phyloP scores from a whole-genome alignment of 2,329 filamentous ascomycete genomes.

The Magnaporthiopsis rhizophila region DNA sequence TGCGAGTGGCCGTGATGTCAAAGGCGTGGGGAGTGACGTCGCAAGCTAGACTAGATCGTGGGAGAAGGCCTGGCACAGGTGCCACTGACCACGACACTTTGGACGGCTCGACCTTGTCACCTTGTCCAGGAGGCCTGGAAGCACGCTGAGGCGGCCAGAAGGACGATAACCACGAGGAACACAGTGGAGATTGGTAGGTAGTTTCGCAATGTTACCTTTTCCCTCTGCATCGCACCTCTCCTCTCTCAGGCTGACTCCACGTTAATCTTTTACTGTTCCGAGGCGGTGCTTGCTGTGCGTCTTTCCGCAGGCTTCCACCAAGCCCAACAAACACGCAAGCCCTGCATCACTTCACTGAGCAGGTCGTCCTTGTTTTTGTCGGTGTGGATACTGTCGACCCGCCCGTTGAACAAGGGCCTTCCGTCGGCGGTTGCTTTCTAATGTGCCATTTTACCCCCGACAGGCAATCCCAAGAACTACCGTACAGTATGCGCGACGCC shows the following conservation, averaged over 20 bases:
- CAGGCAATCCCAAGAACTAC: too few relatives aligned
- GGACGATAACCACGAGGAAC: neutral
- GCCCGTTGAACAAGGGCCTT: neutral
- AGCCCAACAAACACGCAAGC: neutral
- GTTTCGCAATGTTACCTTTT: neutral
- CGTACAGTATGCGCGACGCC: too few relatives aligned
- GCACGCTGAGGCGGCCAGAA: neutral
- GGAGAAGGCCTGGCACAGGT: neutral
- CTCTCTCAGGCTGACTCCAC: too few relatives aligned
- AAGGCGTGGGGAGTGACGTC: neutral
- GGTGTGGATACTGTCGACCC: neutral
- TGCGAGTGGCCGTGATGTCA: neutral
- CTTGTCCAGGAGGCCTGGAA: neutral
- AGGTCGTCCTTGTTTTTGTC: neutral
- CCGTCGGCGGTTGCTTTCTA: neutral
- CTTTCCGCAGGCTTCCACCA: neutral
- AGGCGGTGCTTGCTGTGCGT: neutral
- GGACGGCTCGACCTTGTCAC: neutral
- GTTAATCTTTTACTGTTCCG: neutral
- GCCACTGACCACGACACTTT: neutral
- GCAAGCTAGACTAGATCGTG: neutral
- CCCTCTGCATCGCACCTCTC: neutral
- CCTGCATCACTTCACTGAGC: neutral
- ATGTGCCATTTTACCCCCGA: neutral
- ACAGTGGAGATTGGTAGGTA: neutral